Percentiles rank a stretch among this genome's conserved stretches.
These are phyloP conservation scores for Ulota crispa DNA, from an alignment of 225 moss, liverwort and hornwort species.

Conservation along the genomic window DNA sequence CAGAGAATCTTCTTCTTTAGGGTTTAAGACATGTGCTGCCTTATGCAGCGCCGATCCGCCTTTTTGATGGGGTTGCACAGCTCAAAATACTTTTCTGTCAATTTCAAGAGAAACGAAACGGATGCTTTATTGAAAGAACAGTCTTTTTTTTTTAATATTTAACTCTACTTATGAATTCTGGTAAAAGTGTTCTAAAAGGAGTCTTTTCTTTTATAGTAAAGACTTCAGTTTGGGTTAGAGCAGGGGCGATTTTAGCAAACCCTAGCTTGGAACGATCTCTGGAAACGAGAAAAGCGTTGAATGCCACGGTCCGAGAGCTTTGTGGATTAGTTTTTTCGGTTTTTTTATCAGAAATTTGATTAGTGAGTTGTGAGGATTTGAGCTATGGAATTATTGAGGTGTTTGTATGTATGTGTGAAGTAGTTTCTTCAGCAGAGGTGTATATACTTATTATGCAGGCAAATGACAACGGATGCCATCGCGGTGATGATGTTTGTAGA, in stretches of 20 bases:
- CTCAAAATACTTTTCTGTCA: neutral
- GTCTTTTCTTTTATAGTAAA: neutral
- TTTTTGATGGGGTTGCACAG: neutral
- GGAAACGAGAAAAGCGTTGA: neutral
- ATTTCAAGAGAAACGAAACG: neutral
- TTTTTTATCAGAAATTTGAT: neutral
- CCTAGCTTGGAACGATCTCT: neutral
- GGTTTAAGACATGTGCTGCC: neutral
- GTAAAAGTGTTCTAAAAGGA: neutral
- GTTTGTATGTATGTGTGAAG: slow-evolving; percentile 6
- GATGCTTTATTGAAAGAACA: no score
- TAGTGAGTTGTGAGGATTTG: no score
- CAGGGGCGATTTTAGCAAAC: neutral
- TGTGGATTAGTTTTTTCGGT: neutral
- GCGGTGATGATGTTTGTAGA: slow-evolving; percentile 62
- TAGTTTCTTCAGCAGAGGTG: slow-evolving; percentile 38
- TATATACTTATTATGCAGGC: slow-evolving; percentile 37
- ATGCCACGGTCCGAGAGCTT: neutral
- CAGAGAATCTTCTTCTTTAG: neutral
- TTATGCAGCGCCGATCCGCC: neutral
- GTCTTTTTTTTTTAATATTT: neutral
- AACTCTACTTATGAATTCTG: neutral
- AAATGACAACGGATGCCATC: slow-evolving; percentile 42
- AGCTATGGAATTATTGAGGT: neutral
- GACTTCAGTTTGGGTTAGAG: neutral